These are phyloP conservation scores for Microdochium nivale DNA, from an alignment of 2,329 filamentous ascomycete species.

Conservation along the genomic window DNA sequence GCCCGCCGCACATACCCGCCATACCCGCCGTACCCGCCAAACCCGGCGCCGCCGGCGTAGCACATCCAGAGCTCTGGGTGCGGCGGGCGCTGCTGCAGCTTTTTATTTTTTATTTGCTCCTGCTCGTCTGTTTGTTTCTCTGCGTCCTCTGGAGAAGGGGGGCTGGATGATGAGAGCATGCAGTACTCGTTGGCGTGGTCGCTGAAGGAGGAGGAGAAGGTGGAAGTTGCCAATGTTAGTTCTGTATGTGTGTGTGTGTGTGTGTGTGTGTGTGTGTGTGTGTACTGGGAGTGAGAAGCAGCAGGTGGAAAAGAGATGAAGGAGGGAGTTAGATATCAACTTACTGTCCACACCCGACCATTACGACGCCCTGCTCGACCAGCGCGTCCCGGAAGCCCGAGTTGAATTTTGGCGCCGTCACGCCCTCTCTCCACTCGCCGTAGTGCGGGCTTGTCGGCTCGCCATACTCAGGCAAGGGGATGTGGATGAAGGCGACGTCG, in stretches of 20 bases:
- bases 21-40: constrained; percentile 93
- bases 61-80: constrained; percentile 83
- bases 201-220: constrained; percentile 26
- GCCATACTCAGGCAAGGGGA: constrained; percentile 84
- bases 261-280: too few species aligned
- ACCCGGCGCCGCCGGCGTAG: constrained; percentile 84
- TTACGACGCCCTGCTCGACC: constrained; percentile 73
- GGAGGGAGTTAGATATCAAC: constrained; percentile 22
- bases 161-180: constrained; percentile 45
- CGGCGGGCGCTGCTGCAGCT: background rate
- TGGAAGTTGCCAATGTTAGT: too few species aligned
- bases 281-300: constrained; percentile 2
- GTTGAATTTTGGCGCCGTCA: constrained; percentile 85
- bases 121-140: constrained; percentile 28
- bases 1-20: constrained; percentile 75
- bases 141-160: background rate
- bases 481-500: constrained; percentile 95
- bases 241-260: constrained; percentile 12
- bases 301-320: background rate
- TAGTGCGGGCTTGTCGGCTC: constrained; percentile 49
- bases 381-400: constrained; percentile 88
- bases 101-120: constrained; percentile 44
- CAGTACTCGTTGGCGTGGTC: constrained; percentile 98
- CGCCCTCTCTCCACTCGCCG: constrained; percentile 71
- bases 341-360: constrained; percentile 87